Evolutionary conservation across 78 protist genomes (phyloP).

Genomic region (Guillardia theta): DNA sequence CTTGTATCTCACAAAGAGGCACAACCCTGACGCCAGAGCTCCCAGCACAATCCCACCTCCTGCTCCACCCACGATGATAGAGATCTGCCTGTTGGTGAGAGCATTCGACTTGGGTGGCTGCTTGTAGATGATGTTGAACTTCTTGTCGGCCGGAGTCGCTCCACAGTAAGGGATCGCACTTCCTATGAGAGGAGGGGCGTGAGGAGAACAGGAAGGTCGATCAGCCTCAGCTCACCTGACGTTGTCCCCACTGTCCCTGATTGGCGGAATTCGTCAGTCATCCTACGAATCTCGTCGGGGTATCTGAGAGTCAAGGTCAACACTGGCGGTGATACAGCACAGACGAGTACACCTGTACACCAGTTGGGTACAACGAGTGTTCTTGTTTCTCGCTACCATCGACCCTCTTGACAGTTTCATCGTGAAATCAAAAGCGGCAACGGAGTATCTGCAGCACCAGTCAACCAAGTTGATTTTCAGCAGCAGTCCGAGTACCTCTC

Average conservation of each 20-base stretch:
- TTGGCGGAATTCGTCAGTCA: background rate
- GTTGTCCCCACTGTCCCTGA: background rate
- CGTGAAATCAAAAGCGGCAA: background rate
- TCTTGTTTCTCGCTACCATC: background rate
- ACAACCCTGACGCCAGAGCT: background rate
- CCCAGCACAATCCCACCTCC: constrained; percentile 16
- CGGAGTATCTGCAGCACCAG: background rate
- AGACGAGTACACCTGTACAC: background rate
- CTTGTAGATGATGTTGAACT: background rate
- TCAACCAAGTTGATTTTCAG: no score
- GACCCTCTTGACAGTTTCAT: constrained; percentile 22
- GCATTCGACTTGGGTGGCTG: background rate
- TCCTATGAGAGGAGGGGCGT: background rate
- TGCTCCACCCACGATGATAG: background rate
- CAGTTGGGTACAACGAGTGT: background rate
- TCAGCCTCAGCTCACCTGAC: no score
- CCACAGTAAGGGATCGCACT: background rate
- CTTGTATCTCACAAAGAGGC: constrained; percentile 5
- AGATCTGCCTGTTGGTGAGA: background rate
- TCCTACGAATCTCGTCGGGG: background rate
- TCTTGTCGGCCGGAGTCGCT: background rate
- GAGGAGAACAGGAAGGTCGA: background rate
- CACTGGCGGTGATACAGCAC: background rate
- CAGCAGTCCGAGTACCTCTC: background rate
- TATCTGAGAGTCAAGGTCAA: background rate